Conservation (phyloP, 2,329 filamentous ascomycete species). For the Botryotinia narcissicola region DNA sequence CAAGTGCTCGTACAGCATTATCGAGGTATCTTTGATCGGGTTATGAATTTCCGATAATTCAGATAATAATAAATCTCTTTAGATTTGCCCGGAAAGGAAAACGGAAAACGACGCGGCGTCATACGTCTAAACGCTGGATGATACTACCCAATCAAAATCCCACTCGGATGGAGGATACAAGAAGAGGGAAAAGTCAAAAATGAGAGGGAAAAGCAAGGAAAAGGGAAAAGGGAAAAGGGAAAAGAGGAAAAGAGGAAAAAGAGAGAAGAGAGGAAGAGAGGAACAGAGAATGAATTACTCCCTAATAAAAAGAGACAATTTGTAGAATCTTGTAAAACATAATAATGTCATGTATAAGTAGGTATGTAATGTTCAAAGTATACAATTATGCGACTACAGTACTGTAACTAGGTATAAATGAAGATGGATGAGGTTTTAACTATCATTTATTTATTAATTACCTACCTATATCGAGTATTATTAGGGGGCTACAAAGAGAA, state of each 20-base stretch:
- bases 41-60: background rate
- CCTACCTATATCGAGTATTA: no score
- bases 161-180: background rate
- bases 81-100: conserved; percentile 8
- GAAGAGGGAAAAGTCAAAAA: background rate
- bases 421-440: no score
- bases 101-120: conserved; percentile 2
- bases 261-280: background rate
- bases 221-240: no score
- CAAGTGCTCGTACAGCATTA: background rate
- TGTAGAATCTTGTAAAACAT: background rate
- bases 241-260: background rate
- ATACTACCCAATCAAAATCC: conserved; percentile 4
- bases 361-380: background rate
- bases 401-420: no score
- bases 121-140: conserved; percentile 10
- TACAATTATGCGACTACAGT: background rate
- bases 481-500: background rate
- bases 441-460: background rate
- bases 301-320: background rate
- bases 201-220: background rate
- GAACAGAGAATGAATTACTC: background rate
- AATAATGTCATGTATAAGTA: background rate
- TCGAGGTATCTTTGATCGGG: background rate
- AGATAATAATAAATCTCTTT: background rate